Evolutionary conservation across 257 asterid genomes (phyloP), one percentile per base, ranked within the genome.

Genomic region (Leonotis leonurus): DNA sequence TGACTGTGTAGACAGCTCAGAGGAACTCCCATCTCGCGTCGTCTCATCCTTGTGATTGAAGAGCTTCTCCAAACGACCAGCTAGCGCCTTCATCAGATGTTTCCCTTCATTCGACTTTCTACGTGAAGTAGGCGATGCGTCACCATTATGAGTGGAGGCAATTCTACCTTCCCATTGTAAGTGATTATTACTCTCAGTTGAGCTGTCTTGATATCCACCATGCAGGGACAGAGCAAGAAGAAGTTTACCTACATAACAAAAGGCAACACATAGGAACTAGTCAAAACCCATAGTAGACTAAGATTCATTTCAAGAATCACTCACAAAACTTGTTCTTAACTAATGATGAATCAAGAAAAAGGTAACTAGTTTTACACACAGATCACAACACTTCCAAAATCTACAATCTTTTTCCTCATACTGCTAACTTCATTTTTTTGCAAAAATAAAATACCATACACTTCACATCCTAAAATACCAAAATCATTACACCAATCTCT

Each of bases 171-270:
- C 80, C 49, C 40, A n/a, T 3, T 75, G 82, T n/a, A 21, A 63
- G 26, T 32, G 13, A 24, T 29, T 48, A 50, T 32, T 58, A 71
- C 45, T 56, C 56, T 58, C 67, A 6, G 70, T 32, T 40, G 79
- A 62, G 39, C 67, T 35, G 32, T 81, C 87, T 61, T 73, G 78
- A 41, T 53, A 73, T 68, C 62, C 82, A 59, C 89, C 96, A 27
- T 77, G 95, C 70, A 84, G 58, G 41, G 95, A 88, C 52, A 90
- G 75, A 37, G 86, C 65, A 14, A 88, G 73, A 71, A 85, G 96
- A 73, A 90, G 77, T 70, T 82, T 85, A 27, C 98, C 98, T 90
- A 75, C 68, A 62, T 36, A 39, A 53, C 45, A 66, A 37, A 52
- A 18, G 6, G 20, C 36, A 59, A 26, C 14, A 52, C 46, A 30